Base-by-base conservation (phyloP, 1,284 basidiomycete species). In the Ustilago tritici region DNA sequence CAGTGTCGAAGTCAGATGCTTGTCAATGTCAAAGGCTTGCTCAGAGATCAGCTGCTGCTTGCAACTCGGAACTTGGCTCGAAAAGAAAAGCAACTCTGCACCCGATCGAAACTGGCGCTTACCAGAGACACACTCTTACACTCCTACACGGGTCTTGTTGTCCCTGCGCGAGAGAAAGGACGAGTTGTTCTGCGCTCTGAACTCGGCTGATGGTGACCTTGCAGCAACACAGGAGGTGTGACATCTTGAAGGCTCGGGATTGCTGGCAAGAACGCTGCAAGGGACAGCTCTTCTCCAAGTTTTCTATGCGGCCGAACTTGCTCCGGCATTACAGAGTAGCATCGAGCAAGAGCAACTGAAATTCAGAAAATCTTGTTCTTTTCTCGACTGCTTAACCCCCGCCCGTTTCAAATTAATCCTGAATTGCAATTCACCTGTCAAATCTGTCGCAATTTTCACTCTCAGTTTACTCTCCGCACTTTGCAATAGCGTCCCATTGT, bases 141-240 rank as follows among this genome's bases (percentile, higher is more conserved):
- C 28, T 5, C 9, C n/a, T 28, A 50, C 43, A 46, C n/a, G n/a
- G 43, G 43, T 46, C 43, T 19, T n/a, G 43, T 17, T 40, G 38
- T 11, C 11, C 31, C 9, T 3, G 23, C 1, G 28, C 3, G 28
- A 28, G 31, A 50, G 49, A 50, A 28, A 15, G 49, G 28, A 50
- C 14, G 34, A 50, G 28, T 50, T 50, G 49, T 23, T 50, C 49
- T 50, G 23, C 49, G 49, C 31, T 12, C 31, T 32, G 28, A 54
- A 38, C 52, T 54, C 52, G 15, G 52, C 52, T 54, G 52, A 54
- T 54, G 52, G 52, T 28, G 52, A 36, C 32, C 52, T 23, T 54
- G 52, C 52, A 54, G 54, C 49, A 32, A 50, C 8, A 50, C 8
- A 19, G 31, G 28, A n/a, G n/a, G 43, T 46, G 43, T 46, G n/a